Percentiles rank a stretch among this genome's conserved stretches.
phyloP scores from a whole-genome alignment of 495 filamentous ascomycete species.

The Aspergillus cavernicola region DNA sequence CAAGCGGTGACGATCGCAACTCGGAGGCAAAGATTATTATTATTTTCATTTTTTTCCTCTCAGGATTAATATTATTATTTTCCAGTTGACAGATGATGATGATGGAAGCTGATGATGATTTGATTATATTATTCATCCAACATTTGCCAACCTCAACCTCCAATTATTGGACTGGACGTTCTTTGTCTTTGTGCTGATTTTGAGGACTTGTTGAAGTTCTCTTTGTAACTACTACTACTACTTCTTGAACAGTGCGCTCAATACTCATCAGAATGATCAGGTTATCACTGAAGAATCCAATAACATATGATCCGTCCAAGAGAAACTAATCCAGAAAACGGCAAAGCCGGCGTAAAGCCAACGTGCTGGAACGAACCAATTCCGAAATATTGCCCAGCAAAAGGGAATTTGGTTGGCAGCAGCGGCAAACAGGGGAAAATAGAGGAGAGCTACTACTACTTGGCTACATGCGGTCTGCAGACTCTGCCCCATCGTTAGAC shows the following conservation, averaged over 20 bases:
- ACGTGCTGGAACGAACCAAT: slow-evolving; percentile 12
- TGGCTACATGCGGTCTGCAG: slow-evolving; percentile 16
- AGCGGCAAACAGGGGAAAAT: slow-evolving; percentile 25
- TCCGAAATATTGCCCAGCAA: slow-evolving; percentile 21
- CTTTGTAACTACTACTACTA: no score
- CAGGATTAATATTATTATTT: no score
- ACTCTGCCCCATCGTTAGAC: background rate
- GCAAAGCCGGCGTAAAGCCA: slow-evolving; percentile 15
- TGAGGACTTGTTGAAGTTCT: no score
- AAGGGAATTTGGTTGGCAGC: slow-evolving; percentile 23
- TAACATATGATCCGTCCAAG: slow-evolving; percentile 9
- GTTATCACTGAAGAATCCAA: background rate
- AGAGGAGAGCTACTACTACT: no score
- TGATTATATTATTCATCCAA: no score
- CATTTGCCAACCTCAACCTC: no score
- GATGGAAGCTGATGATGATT: no score
- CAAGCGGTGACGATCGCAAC: slow-evolving; percentile 33
- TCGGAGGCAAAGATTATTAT: slow-evolving; percentile 28
- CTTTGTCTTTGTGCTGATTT: no score
- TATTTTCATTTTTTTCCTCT: background rate
- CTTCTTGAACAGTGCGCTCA: no score
- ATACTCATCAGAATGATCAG: no score
- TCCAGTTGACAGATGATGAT: no score
- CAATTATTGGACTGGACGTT: no score
- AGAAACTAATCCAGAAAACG: slow-evolving; percentile 16